Conservation (phyloP, 768 basidiomycete species). For the Boletus edulis region DNA sequence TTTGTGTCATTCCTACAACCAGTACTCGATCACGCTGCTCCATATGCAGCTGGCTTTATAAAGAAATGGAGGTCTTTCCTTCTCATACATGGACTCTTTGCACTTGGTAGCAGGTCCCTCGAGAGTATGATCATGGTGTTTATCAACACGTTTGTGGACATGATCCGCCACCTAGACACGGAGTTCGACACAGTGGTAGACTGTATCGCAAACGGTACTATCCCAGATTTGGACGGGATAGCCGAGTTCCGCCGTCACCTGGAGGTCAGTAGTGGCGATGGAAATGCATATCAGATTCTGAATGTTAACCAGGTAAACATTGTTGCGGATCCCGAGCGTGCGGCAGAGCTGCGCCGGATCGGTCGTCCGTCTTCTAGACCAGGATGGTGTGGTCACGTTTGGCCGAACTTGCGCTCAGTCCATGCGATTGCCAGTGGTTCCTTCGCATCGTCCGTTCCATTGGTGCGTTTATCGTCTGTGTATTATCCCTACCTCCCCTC, state of each 20-base stretch:
- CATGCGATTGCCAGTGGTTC: slow-evolving; percentile 4
- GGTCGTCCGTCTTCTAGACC: slow-evolving; percentile 9
- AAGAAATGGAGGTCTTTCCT: slow-evolving; percentile 10
- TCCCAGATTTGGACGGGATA: slow-evolving; percentile 3
- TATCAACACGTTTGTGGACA: slow-evolving; percentile 9
- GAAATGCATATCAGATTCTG: background rate
- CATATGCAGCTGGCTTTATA: background rate
- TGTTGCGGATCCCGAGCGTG: slow-evolving; percentile 5
- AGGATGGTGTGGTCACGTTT: slow-evolving; percentile 13
- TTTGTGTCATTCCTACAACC: background rate
- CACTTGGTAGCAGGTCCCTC: background rate
- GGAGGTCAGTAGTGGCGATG: background rate
- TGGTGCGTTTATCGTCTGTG: slow-evolving; percentile 1
- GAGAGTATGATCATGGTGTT: slow-evolving; percentile 2
- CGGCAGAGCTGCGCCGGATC: slow-evolving; percentile 7
- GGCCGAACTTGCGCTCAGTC: slow-evolving; percentile 13
- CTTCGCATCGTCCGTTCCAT: slow-evolving; percentile 7
- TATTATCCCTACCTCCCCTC: background rate
- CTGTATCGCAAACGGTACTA: slow-evolving; percentile 10
- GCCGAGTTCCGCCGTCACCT: background rate
- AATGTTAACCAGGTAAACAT: background rate
- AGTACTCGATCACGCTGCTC: too few relatives aligned
- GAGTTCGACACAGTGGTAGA: slow-evolving; percentile 10
- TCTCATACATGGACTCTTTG: slow-evolving; percentile 6
- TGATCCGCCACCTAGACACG: slow-evolving; percentile 6